Evolutionary conservation across 805 yeast species (phyloP).

Genomic region (Hanseniaspora valbyensis): DNA sequence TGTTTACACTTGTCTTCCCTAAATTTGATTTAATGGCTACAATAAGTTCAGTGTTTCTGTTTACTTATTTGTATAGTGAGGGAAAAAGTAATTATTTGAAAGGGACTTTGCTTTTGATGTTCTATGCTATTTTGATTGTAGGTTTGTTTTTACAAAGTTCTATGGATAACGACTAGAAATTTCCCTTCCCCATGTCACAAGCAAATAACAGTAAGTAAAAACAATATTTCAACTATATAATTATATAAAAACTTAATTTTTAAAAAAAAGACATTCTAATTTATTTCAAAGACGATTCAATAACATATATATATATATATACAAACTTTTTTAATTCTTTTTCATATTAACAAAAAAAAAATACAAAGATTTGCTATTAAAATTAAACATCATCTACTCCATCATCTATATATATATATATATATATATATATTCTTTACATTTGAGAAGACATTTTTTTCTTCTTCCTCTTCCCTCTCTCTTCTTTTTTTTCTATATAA

Average conservation of each 20-base stretch:
- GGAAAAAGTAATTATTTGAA: constrained; percentile 95
- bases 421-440: neutral
- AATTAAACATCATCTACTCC: neutral
- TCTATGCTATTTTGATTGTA: constrained; percentile 59
- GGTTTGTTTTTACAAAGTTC: constrained; percentile 63
- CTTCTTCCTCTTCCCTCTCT: neutral
- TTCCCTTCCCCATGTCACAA: neutral
- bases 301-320: too few relatives aligned
- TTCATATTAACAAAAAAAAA: neutral
- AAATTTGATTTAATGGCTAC: constrained; percentile 89
- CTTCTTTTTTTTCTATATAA: neutral
- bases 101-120: constrained; percentile 74
- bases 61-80: constrained; percentile 89
- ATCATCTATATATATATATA: neutral
- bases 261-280: too few relatives aligned
- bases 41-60: constrained; percentile 72
- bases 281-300: too few relatives aligned
- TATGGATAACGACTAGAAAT: constrained; percentile 16
- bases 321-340: too few relatives aligned
- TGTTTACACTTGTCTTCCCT: constrained; percentile 82
- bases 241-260: too few relatives aligned
- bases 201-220: too few relatives aligned
- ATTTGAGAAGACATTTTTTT: neutral
- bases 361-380: neutral
- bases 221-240: too few relatives aligned